Conservation (phyloP, 164 flowering plant genomes). For the Tinospora cordifolia region DNA sequence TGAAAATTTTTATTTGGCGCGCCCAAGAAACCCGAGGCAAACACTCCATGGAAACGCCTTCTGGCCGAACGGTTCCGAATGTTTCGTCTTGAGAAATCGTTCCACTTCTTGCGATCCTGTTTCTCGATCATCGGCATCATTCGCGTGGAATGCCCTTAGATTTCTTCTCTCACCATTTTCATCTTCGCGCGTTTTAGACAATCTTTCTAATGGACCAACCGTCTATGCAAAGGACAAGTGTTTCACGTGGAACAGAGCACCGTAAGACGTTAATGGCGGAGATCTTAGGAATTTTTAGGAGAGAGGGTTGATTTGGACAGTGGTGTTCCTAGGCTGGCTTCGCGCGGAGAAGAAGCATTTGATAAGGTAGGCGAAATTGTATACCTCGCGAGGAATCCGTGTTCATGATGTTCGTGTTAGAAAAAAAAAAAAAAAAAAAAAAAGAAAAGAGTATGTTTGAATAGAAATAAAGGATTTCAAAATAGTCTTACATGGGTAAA, state of each 20-base stretch:
- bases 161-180: constrained; percentile 25
- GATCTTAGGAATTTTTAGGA: constrained; percentile 5
- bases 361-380: no score
- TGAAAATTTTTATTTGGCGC: no score
- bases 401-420: no score
- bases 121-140: constrained; percentile 1
- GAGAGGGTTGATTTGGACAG: constrained; percentile 33
- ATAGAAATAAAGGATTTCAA: no score
- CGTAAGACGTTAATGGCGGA: constrained; percentile 4
- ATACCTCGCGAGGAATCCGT: no score
- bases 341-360: constrained; percentile 74
- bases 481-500: no score
- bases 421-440: no score
- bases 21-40: neutral
- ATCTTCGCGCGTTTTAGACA: constrained; percentile 6
- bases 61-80: neutral
- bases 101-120: neutral
- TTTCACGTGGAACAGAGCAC: constrained; percentile 12
- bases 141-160: constrained; percentile 11
- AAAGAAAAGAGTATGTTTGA: no score
- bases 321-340: constrained; percentile 86
- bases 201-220: constrained; percentile 4
- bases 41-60: constrained; percentile 13
- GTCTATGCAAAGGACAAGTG: constrained; percentile 15
- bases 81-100: neutral